Evolutionary conservation across 192 early-diverging fungal species (phyloP).

Genomic region (Paraglomus brasilianum): DNA sequence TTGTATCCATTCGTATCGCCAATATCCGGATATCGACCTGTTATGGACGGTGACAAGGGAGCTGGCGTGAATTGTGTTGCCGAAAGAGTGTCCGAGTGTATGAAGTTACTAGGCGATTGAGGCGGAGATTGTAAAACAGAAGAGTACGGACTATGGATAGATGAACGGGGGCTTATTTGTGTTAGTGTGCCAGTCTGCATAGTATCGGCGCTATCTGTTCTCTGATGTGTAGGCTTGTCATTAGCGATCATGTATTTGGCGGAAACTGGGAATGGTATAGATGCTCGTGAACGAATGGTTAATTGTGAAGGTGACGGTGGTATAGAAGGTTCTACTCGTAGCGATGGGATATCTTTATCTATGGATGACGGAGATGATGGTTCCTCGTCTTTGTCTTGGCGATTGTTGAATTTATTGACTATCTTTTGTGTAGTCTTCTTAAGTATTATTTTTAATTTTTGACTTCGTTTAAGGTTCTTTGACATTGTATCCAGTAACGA

Average conservation of each 20-base stretch:
- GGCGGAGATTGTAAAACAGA: background rate
- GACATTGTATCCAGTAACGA: background rate
- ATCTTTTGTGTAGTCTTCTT: background rate
- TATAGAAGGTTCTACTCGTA: constrained; percentile 7
- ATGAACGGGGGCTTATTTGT: background rate
- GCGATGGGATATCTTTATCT: constrained; percentile 14
- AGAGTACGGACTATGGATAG: constrained; percentile 7
- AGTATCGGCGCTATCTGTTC: constrained; percentile 20
- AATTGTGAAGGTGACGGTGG: constrained; percentile 18
- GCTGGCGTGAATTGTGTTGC: background rate
- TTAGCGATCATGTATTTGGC: no score
- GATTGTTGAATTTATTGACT: background rate
- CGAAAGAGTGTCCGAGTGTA: background rate
- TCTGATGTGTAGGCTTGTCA: background rate
- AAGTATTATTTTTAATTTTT: constrained; percentile 6
- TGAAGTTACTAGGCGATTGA: background rate
- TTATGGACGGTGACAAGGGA: background rate
- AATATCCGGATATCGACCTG: background rate
- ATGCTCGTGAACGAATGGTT: background rate
- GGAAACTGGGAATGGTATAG: background rate
- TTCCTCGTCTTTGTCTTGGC: background rate
- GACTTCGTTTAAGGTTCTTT: background rate
- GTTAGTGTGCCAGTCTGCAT: background rate
- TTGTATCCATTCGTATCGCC: background rate
- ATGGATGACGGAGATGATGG: background rate